phyloP scores from a whole-genome alignment of 208 protist genomes.

The Entamoeba histolytica region DNA sequence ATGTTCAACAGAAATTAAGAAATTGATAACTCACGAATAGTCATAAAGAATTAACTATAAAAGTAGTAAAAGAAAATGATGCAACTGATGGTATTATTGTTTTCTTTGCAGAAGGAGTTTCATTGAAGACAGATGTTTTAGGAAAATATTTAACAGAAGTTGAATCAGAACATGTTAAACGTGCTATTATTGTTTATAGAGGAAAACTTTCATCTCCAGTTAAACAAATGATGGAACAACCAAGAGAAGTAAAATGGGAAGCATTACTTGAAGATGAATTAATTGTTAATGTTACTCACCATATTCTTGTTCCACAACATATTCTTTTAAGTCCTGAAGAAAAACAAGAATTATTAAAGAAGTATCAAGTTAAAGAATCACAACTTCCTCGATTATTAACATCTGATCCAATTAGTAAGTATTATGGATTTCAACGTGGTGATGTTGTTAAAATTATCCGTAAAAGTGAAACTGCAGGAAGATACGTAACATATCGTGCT shows the following conservation, averaged over 20 bases:
- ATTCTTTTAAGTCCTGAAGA: conserved; percentile 48
- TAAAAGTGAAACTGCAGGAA: conserved; percentile 13
- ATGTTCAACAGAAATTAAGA: background rate
- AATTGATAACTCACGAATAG: background rate
- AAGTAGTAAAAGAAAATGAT: background rate
- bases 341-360: conserved; percentile 20
- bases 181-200: background rate
- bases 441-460: conserved; percentile 16
- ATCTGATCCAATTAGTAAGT: conserved; percentile 13
- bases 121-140: background rate
- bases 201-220: background rate
- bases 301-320: conserved; percentile 80
- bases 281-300: conserved; percentile 81
- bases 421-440: background rate
- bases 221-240: background rate
- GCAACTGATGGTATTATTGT: background rate
- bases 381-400: conserved; percentile 15
- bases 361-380: background rate
- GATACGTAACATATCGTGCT: conserved; percentile 15
- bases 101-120: background rate
- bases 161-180: background rate
- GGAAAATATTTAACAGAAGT: background rate
- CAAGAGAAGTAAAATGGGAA: conserved; percentile 44
- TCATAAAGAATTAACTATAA: background rate
- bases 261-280: conserved; percentile 74